These are phyloP conservation scores for Debaryomycetaceae sp. DNA, from an alignment of 1,139 yeast genomes.

Conservation along the genomic window DNA sequence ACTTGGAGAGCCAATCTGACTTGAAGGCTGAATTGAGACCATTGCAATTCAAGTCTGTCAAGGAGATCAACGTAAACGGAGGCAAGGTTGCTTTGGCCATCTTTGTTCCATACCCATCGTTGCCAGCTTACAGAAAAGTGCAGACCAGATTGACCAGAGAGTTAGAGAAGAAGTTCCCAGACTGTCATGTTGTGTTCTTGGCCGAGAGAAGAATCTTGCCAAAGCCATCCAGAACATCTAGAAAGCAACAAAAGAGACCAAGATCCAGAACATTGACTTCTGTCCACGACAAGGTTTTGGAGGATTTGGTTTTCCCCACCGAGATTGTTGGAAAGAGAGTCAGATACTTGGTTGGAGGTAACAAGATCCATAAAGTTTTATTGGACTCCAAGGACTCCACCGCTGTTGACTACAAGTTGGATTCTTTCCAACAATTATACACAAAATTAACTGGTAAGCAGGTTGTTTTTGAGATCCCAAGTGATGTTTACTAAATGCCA, in stretches of 20 bases:
- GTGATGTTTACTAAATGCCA: slow-evolving; percentile 41
- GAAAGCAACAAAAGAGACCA: slow-evolving; percentile 98
- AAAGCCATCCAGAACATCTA: slow-evolving; percentile 90
- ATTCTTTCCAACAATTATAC: slow-evolving; percentile 99
- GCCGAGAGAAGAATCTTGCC: slow-evolving; percentile 99
- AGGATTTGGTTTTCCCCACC: slow-evolving; percentile 99
- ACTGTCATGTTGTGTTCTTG: slow-evolving; percentile 98
- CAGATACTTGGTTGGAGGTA: slow-evolving; percentile 98
- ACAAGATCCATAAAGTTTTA: slow-evolving; percentile 96
- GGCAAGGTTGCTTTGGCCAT: slow-evolving; percentile 99
- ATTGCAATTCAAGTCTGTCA: slow-evolving; percentile 97
- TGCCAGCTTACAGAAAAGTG: slow-evolving; percentile 92
- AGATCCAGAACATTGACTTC: slow-evolving; percentile 99
- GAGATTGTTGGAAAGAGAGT: slow-evolving; percentile 99
- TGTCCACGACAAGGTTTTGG: slow-evolving; percentile 98
- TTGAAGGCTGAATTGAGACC: slow-evolving; percentile 98
- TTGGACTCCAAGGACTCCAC: slow-evolving; percentile 98
- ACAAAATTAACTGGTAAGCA: slow-evolving; percentile 98
- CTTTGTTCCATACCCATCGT: slow-evolving; percentile 97
- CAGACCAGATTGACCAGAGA: slow-evolving; percentile 98
- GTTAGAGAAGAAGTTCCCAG: slow-evolving; percentile 99
- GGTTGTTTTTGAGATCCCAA: slow-evolving; percentile 97
- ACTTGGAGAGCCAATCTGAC: slow-evolving; percentile 94
- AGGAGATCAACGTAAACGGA: slow-evolving; percentile 96
- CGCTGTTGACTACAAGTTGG: slow-evolving; percentile 98